Base-by-base conservation (phyloP, 106 monocot species). In the Posidonia australis region DNA sequence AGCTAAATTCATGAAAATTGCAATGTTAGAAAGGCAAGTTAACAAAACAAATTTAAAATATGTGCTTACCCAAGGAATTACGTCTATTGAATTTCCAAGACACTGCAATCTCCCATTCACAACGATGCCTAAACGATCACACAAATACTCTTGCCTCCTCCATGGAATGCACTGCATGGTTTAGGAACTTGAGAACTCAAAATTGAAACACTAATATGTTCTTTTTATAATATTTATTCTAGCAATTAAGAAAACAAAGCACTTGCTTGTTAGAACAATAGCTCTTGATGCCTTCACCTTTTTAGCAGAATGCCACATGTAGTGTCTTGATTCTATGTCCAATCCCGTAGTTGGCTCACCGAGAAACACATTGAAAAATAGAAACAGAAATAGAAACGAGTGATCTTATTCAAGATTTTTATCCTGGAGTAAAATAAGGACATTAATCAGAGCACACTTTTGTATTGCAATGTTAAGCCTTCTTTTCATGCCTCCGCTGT, bases 401-500 rank as follows among this genome's bases (percentile, higher is more conserved):
- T 2, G 7, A 36, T 36, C 36, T 4, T 36, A 2, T 36, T 36
- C n/a, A n/a, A n/a, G n/a, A n/a, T n/a, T n/a, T n/a, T n/a, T n/a
- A n/a, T n/a, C n/a, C n/a, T n/a, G n/a, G n/a, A n/a, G n/a, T n/a
- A n/a, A n/a, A n/a, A n/a, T n/a, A n/a, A n/a, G n/a, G n/a, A n/a
- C n/a, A n/a, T n/a, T n/a, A n/a, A n/a, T n/a, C n/a, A n/a, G n/a
- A n/a, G n/a, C n/a, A n/a, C n/a, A n/a, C n/a, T n/a, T n/a, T n/a
- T n/a, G n/a, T n/a, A n/a, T 86, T 5, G 86, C 86, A 54, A 82
- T 70, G 44, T 82, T 86, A 22, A 86, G 79, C 31, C 86, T 67
- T 55, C 86, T 69, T 46, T 86, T 86, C 86, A 86, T 86, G 51
- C 86, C 86, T 29, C 82, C 86, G 67, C 82, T 83, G 29, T 87